Evolutionary conservation across 192 early-diverging fungal species (phyloP).

Genomic region (Mortierella alpina): DNA sequence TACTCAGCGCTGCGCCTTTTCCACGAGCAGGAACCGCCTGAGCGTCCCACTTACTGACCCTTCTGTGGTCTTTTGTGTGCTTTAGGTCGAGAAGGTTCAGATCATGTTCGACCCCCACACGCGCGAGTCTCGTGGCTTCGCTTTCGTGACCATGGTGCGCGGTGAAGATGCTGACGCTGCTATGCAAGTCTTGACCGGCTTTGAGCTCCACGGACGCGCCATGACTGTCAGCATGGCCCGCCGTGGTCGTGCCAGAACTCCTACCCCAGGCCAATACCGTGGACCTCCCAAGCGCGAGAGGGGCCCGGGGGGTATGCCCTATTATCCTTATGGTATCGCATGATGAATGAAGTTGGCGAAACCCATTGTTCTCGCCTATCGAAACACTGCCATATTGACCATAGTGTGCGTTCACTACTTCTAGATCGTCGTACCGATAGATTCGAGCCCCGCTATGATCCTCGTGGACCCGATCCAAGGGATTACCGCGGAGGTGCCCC

Average conservation of each 20-base stretch:
- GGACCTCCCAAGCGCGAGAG: constrained; percentile 76
- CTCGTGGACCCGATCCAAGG: constrained; percentile 55
- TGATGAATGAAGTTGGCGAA: constrained; percentile 16
- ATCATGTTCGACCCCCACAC: constrained; percentile 84
- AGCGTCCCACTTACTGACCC: background rate
- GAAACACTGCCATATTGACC: background rate
- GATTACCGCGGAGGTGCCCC: constrained; percentile 42
- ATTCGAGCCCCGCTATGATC: constrained; percentile 61
- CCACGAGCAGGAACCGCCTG: background rate
- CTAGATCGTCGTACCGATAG: constrained; percentile 53
- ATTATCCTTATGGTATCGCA: constrained; percentile 14
- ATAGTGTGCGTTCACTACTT: background rate
- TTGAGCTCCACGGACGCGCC: constrained; percentile 83
- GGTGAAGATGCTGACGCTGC: constrained; percentile 77
- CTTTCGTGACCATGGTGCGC: constrained; percentile 81
- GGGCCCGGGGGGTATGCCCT: constrained; percentile 56
- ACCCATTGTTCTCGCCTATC: constrained; percentile 34
- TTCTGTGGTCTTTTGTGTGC: background rate
- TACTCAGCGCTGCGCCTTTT: background rate
- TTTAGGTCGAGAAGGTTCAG: constrained; percentile 72
- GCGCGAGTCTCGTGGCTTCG: constrained; percentile 89
- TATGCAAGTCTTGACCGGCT: constrained; percentile 70
- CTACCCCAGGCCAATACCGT: constrained; percentile 84
- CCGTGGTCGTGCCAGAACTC: constrained; percentile 73
- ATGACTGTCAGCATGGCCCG: constrained; percentile 84